Evolutionary conservation across 805 yeast species (phyloP), one percentile per base, ranked within the genome.

Genomic region (Monosporozyma servazzii): DNA sequence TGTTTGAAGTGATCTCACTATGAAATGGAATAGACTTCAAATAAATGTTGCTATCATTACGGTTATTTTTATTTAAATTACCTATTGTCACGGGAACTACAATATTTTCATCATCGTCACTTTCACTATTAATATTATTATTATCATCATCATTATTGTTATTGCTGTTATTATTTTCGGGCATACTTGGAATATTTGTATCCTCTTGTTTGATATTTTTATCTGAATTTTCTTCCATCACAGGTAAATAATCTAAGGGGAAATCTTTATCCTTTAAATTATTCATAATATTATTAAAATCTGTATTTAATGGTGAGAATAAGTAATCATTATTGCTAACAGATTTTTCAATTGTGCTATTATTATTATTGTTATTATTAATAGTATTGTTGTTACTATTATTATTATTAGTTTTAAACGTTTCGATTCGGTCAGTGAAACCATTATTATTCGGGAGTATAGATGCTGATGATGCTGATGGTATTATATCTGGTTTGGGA

Each of bases 161-260:
- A 9, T 27, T 25, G n/a, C 17, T n/a, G 5, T 21, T 9, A 10
- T 49, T 25, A 7, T 7, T 25, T 25, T 25, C 27, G 5, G 27
- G 15, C 23, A 30, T 30, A 10, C 5, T 30, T 30, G 33, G 33
- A 11, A 30, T 30, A 11, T 7, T 30, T 30, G 33, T 4, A 30
- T 30, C 33, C 15, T 30, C 33, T 30, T 30, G 33, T 10, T 30
- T 30, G 9, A 30, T 30, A 30, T 30, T 30, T 27, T 27, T 5
- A 27, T 27, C 9, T 27, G 30, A 27, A 27, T 27, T 27, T 5
- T 23, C 40, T n/a, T 13, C 65, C 27, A 69, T 73, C 3, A 70
- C 67, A 20, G 81, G 80, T 60, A 84, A 75, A 61, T 81, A 83
- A 57, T 84, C 89, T 51, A 84, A 65, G 3, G 90, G 89, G 68